phyloP scores from a whole-genome alignment of 2,329 filamentous ascomycete species.

The Lasiodiplodia gonubiensis region DNA sequence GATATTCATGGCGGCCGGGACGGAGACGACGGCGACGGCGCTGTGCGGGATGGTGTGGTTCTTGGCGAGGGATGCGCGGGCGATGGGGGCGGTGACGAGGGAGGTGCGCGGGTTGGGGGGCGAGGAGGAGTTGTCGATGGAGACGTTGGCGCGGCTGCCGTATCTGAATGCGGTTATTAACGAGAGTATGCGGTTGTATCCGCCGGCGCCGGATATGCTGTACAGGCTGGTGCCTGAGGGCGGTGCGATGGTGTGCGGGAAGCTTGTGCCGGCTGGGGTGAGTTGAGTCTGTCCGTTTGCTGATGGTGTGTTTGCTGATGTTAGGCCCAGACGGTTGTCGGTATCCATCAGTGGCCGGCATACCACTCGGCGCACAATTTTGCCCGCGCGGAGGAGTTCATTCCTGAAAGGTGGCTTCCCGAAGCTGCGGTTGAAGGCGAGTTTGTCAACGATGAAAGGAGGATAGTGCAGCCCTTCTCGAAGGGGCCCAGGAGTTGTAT shows the following conservation, averaged over 20 bases:
- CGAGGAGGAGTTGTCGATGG: constrained; percentile 25
- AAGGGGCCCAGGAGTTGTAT: constrained; percentile 40
- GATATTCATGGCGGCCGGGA: constrained; percentile 43
- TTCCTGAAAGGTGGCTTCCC: constrained; percentile 44
- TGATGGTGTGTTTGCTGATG: constrained; percentile 34
- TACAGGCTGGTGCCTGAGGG: constrained; percentile 39
- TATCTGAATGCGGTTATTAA: constrained; percentile 39
- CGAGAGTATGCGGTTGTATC: constrained; percentile 52
- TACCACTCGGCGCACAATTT: constrained; percentile 39
- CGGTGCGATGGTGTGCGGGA: constrained; percentile 37
- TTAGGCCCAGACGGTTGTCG: constrained; percentile 1
- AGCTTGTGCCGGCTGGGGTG: constrained; percentile 31
- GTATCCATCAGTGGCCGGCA: constrained; percentile 32
- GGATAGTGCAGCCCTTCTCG: constrained; percentile 36
- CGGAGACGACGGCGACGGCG: constrained; percentile 51
- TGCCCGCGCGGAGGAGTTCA: constrained; percentile 35
- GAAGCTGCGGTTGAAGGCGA: constrained; percentile 31
- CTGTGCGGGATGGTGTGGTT: constrained; percentile 45
- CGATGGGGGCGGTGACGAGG: neutral
- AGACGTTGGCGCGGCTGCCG: neutral
- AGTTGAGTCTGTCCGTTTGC: constrained; percentile 10
- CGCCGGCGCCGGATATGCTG: constrained; percentile 47
- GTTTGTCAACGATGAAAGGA: constrained; percentile 35
- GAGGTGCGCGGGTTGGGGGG: neutral
- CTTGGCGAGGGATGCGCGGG: constrained; percentile 34